These are phyloP conservation scores for Mortierella sp. DNA, from an alignment of 371 early-diverging fungal genomes.

Conservation along the genomic window DNA sequence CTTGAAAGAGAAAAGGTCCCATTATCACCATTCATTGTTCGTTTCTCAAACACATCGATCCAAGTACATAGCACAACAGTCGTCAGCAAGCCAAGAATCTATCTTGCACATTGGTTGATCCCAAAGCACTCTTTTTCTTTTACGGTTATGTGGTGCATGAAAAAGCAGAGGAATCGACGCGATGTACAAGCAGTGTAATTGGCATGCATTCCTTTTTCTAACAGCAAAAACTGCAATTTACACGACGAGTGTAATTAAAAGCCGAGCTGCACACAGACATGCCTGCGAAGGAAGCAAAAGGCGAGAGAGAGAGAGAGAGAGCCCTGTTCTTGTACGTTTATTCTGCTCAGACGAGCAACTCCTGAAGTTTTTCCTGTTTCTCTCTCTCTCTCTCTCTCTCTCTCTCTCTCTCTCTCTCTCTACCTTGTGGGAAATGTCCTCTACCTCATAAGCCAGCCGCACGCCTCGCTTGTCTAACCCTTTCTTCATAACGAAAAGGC, in stretches of 20 bases:
- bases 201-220: too few relatives aligned
- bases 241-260: too few relatives aligned
- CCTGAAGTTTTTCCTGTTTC: not conserved
- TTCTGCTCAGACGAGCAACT: conserved; percentile 4
- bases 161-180: too few relatives aligned
- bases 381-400: not conserved
- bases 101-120: not conserved
- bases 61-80: not conserved
- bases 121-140: too few relatives aligned
- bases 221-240: too few relatives aligned
- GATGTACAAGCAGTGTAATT: too few relatives aligned
- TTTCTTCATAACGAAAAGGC: not conserved
- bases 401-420: too few relatives aligned
- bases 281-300: not conserved
- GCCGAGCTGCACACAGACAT: too few relatives aligned
- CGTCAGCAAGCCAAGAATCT: not conserved
- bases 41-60: not conserved
- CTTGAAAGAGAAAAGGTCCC: not conserved
- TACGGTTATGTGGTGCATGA: too few relatives aligned
- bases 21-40: not conserved
- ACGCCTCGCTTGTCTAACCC: not conserved
- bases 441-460: not conserved
- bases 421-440: too few relatives aligned
- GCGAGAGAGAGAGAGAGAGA: not conserved
- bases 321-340: not conserved